phyloP scores from a whole-genome alignment of 2,329 filamentous ascomycete species.

The Hymenoscyphus albidus region DNA sequence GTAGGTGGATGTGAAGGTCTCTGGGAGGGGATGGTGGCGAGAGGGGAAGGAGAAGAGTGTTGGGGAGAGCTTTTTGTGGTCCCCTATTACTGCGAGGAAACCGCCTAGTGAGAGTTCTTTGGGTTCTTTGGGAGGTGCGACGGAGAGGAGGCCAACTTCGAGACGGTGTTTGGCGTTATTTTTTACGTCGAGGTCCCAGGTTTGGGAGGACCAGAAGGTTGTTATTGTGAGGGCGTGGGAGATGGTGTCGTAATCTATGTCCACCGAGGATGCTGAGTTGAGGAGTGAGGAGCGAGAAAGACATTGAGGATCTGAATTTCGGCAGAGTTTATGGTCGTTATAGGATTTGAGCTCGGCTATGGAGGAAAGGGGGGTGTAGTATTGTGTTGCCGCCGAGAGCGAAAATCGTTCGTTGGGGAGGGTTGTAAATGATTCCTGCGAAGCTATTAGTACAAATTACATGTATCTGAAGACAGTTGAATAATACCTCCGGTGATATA shows the following conservation, averaged over 20 bases:
- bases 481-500: constrained; percentile 42
- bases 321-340: constrained; percentile 50
- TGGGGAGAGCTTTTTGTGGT: constrained; percentile 67
- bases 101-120: constrained; percentile 78
- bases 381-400: constrained; percentile 63
- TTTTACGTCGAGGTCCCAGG: constrained; percentile 27
- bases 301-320: constrained; percentile 46
- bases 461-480: not conserved
- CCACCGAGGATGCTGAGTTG: constrained; percentile 58
- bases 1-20: constrained; percentile 61
- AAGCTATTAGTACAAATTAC: constrained; percentile 15
- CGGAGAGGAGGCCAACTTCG: constrained; percentile 76
- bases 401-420: constrained; percentile 59
- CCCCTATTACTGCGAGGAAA: constrained; percentile 71
- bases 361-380: constrained; percentile 61
- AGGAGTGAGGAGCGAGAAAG: constrained; percentile 44
- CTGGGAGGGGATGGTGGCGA: constrained; percentile 60
- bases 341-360: constrained; percentile 53
- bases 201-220: constrained; percentile 54
- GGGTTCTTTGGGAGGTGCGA: constrained; percentile 59
- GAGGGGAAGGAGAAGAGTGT: constrained; percentile 82
- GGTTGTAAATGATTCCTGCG: constrained; percentile 57
- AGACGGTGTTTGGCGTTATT: constrained; percentile 49
- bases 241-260: constrained; percentile 72
- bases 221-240: constrained; percentile 63